A percentile compares a stretch with the other conserved stretches of the same genome.
phyloP scores from a whole-genome alignment of 345 rosid genomes.

The Aquilaria yunnanensis region DNA sequence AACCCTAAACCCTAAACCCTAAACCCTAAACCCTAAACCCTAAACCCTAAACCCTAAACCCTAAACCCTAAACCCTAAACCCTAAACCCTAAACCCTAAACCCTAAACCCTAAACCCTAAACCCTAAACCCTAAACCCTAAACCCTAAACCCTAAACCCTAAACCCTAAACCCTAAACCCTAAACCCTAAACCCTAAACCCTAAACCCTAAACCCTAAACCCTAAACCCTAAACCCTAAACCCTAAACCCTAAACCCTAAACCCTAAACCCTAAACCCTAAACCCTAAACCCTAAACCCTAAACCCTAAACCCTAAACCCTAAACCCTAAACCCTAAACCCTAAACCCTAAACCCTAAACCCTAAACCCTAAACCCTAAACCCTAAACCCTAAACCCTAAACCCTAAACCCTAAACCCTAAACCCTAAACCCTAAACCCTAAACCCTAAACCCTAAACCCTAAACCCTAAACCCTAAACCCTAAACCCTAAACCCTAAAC shows the following conservation, averaged over 20 bases:
- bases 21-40: constrained; percentile 13
- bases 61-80: constrained; percentile 11
- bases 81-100: constrained; percentile 13
- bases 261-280: constrained; percentile 11
- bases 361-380: constrained; percentile 17
- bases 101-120: constrained; percentile 18
- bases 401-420: constrained; percentile 10
- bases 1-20: constrained; percentile 12
- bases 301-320: constrained; percentile 10
- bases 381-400: constrained; percentile 10
- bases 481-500: constrained; percentile 5
- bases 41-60: constrained; percentile 11
- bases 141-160: constrained; percentile 17
- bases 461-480: background rate
- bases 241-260: constrained; percentile 10
- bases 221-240: constrained; percentile 12
- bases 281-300: constrained; percentile 11
- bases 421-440: constrained; percentile 9
- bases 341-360: constrained; percentile 13
- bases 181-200: constrained; percentile 15
- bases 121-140: constrained; percentile 13
- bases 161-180: constrained; percentile 18
- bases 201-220: constrained; percentile 17
- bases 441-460: constrained; percentile 11
- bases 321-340: constrained; percentile 16